Percentiles rank a stretch among this genome's conserved stretches.
These are phyloP conservation scores for Eragrostis curvula DNA, from an alignment of 176 grass and related monocot genomes.

Conservation along the genomic window DNA sequence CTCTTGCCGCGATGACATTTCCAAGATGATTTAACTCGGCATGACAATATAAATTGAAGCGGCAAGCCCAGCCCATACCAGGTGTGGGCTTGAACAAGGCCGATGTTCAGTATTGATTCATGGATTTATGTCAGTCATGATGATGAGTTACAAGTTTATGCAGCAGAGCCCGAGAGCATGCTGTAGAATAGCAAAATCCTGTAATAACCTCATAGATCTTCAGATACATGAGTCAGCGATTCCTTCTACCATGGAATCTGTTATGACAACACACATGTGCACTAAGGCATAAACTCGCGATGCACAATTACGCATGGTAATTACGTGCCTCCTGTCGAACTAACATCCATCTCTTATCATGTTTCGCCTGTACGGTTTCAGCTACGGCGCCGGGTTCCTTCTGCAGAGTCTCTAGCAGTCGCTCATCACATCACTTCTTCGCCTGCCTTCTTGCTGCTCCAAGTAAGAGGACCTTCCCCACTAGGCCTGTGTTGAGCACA, in stretches of 20 bases:
- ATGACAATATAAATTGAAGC: no score
- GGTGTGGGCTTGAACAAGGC: background rate
- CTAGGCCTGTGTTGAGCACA: constrained; percentile 70
- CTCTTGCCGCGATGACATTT: background rate
- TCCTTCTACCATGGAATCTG: background rate
- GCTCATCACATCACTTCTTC: constrained; percentile 57
- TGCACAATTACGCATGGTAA: constrained; percentile 25
- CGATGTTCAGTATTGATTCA: background rate
- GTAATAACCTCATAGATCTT: constrained; percentile 12
- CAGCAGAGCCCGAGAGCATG: background rate
- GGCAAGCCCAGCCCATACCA: background rate
- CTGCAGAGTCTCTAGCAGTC: constrained; percentile 19
- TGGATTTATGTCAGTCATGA: background rate
- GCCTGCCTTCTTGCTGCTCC: constrained; percentile 77
- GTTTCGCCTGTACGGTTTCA: background rate
- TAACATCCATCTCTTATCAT: background rate
- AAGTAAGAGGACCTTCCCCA: constrained; percentile 75
- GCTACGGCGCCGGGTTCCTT: background rate
- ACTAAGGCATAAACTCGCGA: constrained; percentile 19
- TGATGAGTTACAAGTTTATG: background rate
- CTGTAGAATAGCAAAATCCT: background rate
- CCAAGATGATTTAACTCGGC: no score
- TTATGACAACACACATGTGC: constrained; percentile 20
- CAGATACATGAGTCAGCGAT: constrained; percentile 31
- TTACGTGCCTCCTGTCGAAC: constrained; percentile 23